These are phyloP conservation scores for Raphanus hybrid DNA, from an alignment of 441 rosid species.

Conservation along the genomic window DNA sequence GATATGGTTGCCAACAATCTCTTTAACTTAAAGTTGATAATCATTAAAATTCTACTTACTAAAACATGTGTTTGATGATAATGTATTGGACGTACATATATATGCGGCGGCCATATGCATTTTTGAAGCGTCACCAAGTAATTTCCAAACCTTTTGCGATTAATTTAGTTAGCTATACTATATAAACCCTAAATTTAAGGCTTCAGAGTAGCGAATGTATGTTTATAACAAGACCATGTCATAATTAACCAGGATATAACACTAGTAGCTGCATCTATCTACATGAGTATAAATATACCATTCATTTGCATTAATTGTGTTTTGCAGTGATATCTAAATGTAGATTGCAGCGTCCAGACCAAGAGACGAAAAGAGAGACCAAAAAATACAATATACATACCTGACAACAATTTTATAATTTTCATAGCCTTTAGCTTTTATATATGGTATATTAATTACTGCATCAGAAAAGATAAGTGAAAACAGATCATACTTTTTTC, in stretches of 20 bases:
- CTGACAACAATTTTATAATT: background rate
- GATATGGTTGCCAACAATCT: background rate
- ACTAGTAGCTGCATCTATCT: no score
- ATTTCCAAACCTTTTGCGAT: background rate
- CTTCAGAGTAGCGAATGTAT: conserved; percentile 6
- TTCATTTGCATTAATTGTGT: conserved; percentile 10
- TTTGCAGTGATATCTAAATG: conserved; percentile 12
- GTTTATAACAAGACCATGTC: background rate
- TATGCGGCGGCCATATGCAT: background rate
- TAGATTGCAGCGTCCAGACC: conserved; percentile 25
- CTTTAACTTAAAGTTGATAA: background rate
- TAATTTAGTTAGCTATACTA: background rate
- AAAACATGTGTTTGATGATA: conserved; percentile 11
- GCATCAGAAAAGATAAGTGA: conserved; percentile 26
- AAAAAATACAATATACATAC: background rate
- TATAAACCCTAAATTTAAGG: conserved; percentile 11
- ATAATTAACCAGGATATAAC: background rate
- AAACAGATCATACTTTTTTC: conserved; percentile 36
- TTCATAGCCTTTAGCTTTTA: conserved; percentile 21
- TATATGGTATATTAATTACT: background rate
- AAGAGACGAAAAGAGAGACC: conserved; percentile 22
- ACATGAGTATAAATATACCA: background rate
- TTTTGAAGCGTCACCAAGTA: background rate
- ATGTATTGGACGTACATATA: background rate
- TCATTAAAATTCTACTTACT: background rate